Percentiles rank a stretch among this genome's conserved stretches.
Conservation (phyloP, 208 protist genomes). For the Wallacemonas sp. region DNA sequence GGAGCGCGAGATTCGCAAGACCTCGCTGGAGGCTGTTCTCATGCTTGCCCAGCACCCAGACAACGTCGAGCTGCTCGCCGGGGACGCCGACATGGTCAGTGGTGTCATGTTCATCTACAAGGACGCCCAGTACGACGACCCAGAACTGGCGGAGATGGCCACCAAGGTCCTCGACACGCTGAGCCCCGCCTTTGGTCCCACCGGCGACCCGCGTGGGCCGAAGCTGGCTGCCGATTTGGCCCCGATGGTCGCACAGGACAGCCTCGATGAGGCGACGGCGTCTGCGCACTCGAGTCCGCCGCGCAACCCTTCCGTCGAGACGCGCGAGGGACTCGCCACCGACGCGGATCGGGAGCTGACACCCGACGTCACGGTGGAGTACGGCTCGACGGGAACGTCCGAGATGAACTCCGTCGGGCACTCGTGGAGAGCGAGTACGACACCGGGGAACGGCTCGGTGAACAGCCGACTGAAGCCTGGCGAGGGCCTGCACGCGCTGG, state of each 20-base stretch:
- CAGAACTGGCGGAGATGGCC: conserved; percentile 64
- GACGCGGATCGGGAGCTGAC: neutral
- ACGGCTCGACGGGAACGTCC: neutral
- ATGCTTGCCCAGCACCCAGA: conserved; percentile 86
- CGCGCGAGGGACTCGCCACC: neutral
- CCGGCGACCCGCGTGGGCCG: conserved; percentile 48
- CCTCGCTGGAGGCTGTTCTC: conserved; percentile 66
- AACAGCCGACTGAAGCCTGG: conserved; percentile 6
- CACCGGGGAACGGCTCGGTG: neutral
- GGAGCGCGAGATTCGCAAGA: conserved; percentile 74
- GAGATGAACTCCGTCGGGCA: neutral
- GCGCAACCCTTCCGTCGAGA: conserved; percentile 12
- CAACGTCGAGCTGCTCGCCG: conserved; percentile 74
- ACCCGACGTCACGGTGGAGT: conserved; percentile 10
- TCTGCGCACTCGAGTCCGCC: conserved; percentile 10
- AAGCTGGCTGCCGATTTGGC: conserved; percentile 21
- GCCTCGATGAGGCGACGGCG: neutral
- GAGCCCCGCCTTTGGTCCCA: conserved; percentile 37
- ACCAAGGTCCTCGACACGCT: conserved; percentile 53
- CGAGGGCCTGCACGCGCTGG: conserved; percentile 22
- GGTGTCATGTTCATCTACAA: conserved; percentile 73
- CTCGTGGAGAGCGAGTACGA: neutral
- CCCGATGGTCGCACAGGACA: conserved; percentile 24
- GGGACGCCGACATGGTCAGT: conserved; percentile 48
- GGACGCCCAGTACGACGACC: conserved; percentile 75